Base-by-base conservation (phyloP, 2,329 filamentous ascomycete genomes). In the Cryphonectria naterciae region DNA sequence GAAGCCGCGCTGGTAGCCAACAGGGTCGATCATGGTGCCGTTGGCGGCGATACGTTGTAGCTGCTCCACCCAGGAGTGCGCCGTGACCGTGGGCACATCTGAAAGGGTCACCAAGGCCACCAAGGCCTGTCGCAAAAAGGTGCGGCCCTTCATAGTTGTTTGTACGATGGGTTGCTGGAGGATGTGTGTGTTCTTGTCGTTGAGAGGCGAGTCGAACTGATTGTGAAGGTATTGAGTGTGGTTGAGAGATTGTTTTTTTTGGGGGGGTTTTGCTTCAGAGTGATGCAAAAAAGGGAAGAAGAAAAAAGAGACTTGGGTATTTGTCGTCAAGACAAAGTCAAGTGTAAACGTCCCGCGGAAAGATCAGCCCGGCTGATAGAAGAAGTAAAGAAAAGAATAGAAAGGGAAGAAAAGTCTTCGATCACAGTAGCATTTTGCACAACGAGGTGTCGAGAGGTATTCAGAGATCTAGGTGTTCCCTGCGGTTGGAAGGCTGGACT, bases 31-130 rank as follows among this genome's bases (percentile, higher is more conserved):
- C 78, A 94, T 93, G 46, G 89, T 89, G 68, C 94, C 95, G 76
- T 94, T 92, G 39, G 88, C 79, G 68, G 89, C 88, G 78, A 98
- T 90, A 70, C 89, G 88, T 73, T 85, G 88, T 65, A 95, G 84
- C 76, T 91, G 85, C 81, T 98, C 94, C 64, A 95, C 87, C 95
- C 95, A 98, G 25, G 90, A 92, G 81, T 98, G 95, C 49, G 89
- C 91, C 37, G 75, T 75, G 46, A 77, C 79, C 7, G 77, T 74
- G 65, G 76, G 74, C 7, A 75, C 74, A 64, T 83, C 73, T 54
- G 82, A 77, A 37, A 82, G 73, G 43, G 80, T 70, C 22, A 83
- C 65, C 8, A 70, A 49, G 41, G 67, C 71, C 56, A 70, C 22
- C 32, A 70, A 58, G 52, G 70, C 71, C 60, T 56, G 61, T 46